Base-by-base conservation (phyloP, 306 rosid species). In the Betula pendula region DNA sequence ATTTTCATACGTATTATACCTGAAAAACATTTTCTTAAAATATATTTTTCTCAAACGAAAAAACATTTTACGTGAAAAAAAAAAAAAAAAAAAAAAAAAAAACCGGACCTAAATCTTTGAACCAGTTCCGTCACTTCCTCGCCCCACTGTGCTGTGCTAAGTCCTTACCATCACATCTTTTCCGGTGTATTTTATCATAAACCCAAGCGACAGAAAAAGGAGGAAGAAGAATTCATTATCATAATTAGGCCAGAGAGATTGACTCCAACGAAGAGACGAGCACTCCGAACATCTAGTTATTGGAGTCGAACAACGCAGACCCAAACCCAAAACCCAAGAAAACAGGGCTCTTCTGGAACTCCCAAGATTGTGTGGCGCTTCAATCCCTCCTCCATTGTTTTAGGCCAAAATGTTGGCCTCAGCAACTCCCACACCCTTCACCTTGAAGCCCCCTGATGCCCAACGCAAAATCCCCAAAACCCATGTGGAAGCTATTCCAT, bases 401-500 rank as follows among this genome's bases (percentile, higher is more conserved):
- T 20, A 2, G 50, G 70, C 79, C 56, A 75, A 72, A 70, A 93
- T 91, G 97, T 79, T 89, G 66, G 84, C 86, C 33, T 81, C 82
- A 19, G 62, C 86, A 6, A 70, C 81, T 78, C 80, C 80, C 55
- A 79, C 82, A 6, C 76, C 91, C 9, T 83, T 86, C 11, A 80
- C 79, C 19, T 63, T 90, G 73, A 86, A 80, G 76, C 80, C 76
- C 49, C 75, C 81, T 42, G 82, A 69, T 79, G 78, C 85, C 79
- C 67, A 73, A 0, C 49, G 50, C 22, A 12, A 13, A 49, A 29
- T 72, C 10, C 58, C 72, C 40, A 78, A 24, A 71, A 8, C 71
- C 72, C n/a, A 58, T 68, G 0, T 76, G 31, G 83, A 69, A 66
- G 42, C 75, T 74, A 71, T 53, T 38, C 74, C 79, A 24, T 62